A percentile compares a stretch with the other conserved stretches of the same genome.
Evolutionary conservation across 768 basidiomycete genomes (phyloP).

Genomic region (Suillus subluteus): DNA sequence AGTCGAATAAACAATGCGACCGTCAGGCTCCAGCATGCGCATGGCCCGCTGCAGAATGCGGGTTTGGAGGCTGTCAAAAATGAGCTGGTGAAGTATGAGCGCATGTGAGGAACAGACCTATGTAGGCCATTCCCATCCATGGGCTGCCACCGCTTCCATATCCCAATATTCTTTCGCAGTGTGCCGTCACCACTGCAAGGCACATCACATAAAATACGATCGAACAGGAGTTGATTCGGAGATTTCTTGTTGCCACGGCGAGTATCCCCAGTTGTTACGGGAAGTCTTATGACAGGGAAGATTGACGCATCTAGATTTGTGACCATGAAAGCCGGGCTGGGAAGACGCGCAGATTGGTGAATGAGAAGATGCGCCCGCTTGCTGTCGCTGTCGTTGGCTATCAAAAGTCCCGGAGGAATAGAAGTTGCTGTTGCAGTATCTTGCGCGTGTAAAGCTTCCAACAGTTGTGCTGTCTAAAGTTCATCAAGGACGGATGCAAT

Average conservation of each 20-base stretch:
- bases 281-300: constrained; percentile 69
- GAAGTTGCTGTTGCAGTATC: constrained; percentile 65
- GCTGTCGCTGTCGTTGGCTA: constrained; percentile 95
- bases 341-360: constrained; percentile 94
- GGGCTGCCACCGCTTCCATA: constrained; percentile 92
- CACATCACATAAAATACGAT: constrained; percentile 94
- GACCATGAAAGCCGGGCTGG: constrained; percentile 90
- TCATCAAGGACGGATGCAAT: constrained; percentile 2
- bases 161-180: constrained; percentile 89
- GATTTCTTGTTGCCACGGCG: constrained; percentile 40
- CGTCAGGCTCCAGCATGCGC: constrained; percentile 79
- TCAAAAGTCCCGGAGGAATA: constrained; percentile 81
- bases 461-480: constrained; percentile 85
- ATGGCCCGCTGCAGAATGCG: constrained; percentile 93
- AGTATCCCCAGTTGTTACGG: constrained; percentile 19
- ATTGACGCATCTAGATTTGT: constrained; percentile 95
- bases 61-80: constrained; percentile 71
- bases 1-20: constrained; percentile 95
- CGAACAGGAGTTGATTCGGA: constrained; percentile 71
- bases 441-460: constrained; percentile 90
- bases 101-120: constrained; percentile 49
- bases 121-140: constrained; percentile 93
- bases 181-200: constrained; percentile 99
- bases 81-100: constrained; percentile 11
- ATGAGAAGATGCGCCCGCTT: constrained; percentile 96